These are phyloP conservation scores for Cutaneotrichosporon sp. DNA, from an alignment of 1,284 basidiomycete genomes.

Conservation along the genomic window DNA sequence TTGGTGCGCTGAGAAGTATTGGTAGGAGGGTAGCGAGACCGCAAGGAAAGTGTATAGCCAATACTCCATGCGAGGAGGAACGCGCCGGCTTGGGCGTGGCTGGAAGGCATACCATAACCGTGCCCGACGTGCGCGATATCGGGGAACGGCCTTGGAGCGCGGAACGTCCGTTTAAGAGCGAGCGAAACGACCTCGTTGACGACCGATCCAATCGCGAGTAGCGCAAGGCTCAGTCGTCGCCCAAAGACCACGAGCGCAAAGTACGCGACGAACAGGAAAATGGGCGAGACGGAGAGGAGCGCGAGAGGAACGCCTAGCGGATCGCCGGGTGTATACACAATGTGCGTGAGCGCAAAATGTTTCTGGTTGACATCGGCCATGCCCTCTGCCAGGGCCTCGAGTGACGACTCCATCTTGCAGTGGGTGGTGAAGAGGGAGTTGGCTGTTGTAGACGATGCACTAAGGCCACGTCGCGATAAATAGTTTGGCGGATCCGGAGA, in stretches of 20 bases:
- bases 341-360: conserved; percentile 43
- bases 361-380: conserved; percentile 11
- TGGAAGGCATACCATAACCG: conserved; percentile 47
- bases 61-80: conserved; percentile 41
- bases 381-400: conserved; percentile 8
- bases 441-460: not conserved
- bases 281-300: conserved; percentile 43
- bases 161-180: conserved; percentile 29
- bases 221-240: conserved; percentile 33
- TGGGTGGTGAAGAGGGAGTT: not conserved
- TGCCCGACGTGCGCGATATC: conserved; percentile 26
- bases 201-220: conserved; percentile 36
- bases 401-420: not conserved
- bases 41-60: conserved; percentile 27
- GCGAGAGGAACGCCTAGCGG: conserved; percentile 42
- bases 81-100: conserved; percentile 43
- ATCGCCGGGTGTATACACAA: conserved; percentile 39
- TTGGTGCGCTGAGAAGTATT: not conserved
- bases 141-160: conserved; percentile 20
- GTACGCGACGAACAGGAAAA: conserved; percentile 49
- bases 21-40: conserved; percentile 6
- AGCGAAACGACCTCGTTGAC: conserved; percentile 39
- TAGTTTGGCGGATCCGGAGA: not conserved
- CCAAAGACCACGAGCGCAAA: conserved; percentile 42
- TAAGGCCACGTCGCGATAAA: not conserved